Conservation (phyloP, 768 basidiomycete genomes). For the Mycena haematopus region DNA sequence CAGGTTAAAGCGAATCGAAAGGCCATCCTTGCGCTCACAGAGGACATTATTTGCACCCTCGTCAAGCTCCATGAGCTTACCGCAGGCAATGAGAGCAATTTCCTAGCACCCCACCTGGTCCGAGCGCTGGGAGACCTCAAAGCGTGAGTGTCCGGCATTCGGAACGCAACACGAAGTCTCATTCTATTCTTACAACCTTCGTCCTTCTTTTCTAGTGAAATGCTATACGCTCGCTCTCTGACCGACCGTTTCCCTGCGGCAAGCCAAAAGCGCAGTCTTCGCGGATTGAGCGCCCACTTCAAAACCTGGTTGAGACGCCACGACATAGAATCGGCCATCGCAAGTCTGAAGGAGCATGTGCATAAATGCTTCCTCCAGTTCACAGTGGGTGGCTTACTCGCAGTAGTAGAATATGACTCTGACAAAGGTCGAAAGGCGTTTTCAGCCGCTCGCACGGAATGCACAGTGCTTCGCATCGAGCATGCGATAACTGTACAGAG, state of each 20-base stretch:
- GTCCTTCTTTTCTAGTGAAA: conserved; percentile 4
- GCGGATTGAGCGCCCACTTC: conserved; percentile 11
- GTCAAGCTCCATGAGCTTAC: not conserved
- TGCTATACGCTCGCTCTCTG: conserved; percentile 12
- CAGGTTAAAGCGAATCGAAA: conserved; percentile 18
- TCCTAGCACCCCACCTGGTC: conserved; percentile 13
- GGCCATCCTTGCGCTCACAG: conserved; percentile 2
- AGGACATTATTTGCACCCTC: conserved; percentile 14
- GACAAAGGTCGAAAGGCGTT: conserved; percentile 10
- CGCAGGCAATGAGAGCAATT: not conserved
- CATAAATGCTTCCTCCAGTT: conserved; percentile 23
- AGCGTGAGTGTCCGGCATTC: conserved; percentile 11
- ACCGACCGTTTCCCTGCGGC: not conserved
- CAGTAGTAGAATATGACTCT: not conserved
- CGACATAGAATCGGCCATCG: conserved; percentile 13
- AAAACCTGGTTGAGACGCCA: conserved; percentile 24
- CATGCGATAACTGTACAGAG: conserved; percentile 8
- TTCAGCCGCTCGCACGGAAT: conserved; percentile 16
- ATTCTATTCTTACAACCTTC: not conserved
- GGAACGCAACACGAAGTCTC: not conserved
- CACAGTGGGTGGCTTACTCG: conserved; percentile 8
- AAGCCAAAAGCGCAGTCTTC: not conserved
- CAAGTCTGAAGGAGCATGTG: conserved; percentile 12
- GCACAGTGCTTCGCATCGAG: conserved; percentile 13
- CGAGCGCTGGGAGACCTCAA: conserved; percentile 18